Evolutionary conservation across 78 protist genomes (phyloP).

Genomic region (Monocercomonoides exilis): DNA sequence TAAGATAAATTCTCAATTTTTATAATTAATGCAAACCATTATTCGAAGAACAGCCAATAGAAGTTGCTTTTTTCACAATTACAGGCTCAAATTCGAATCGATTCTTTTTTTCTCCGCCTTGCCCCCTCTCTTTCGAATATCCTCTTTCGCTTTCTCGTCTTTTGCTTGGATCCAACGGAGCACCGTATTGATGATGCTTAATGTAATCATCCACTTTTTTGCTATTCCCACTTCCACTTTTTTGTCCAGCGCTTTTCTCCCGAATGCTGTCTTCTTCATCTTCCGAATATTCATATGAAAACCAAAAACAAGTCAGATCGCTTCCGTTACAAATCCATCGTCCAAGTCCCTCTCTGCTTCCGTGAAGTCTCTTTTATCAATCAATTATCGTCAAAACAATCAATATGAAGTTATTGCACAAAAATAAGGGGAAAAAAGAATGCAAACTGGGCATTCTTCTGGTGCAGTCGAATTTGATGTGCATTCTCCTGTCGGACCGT

Average conservation of each 20-base stretch:
- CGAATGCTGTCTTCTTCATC: not conserved
- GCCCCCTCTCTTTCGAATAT: too few relatives aligned
- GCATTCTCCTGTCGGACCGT: not conserved
- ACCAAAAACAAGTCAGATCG: not conserved
- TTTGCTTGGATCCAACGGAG: not conserved
- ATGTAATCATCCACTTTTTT: not conserved
- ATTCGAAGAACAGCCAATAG: too few relatives aligned
- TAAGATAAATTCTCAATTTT: too few relatives aligned
- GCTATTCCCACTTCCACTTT: not conserved
- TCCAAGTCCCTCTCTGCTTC: not conserved
- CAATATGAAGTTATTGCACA: too few relatives aligned
- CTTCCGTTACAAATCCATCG: not conserved
- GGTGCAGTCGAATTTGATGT: not conserved
- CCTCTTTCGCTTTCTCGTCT: too few relatives aligned
- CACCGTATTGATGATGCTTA: not conserved
- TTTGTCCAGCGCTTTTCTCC: not conserved
- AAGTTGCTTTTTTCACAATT: too few relatives aligned
- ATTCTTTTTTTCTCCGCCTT: too few relatives aligned
- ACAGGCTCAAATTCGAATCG: too few relatives aligned
- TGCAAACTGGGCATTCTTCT: not conserved
- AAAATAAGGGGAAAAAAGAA: not conserved
- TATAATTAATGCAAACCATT: too few relatives aligned
- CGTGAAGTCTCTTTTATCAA: not conserved
- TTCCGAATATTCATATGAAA: not conserved
- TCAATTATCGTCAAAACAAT: too few relatives aligned